Base-by-base conservation (phyloP, 1,139 yeast genomes). In the Geotrichum cucujoidarum region DNA sequence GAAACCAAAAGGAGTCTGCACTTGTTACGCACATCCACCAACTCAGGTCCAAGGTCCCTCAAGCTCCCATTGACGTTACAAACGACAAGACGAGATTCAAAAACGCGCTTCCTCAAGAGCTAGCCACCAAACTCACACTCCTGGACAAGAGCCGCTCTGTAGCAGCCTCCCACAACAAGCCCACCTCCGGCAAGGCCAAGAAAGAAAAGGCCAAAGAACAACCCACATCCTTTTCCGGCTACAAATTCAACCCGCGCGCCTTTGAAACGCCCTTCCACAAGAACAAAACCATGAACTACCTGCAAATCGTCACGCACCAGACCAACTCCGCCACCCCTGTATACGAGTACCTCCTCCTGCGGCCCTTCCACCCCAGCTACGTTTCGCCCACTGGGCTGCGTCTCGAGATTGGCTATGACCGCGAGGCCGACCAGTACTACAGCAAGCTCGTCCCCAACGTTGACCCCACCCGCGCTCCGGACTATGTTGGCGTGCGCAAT, bases 251-350 rank as follows among this genome's bases (percentile, higher is more conserved):
- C 17, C 17, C 45, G 2, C 17, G 22, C 18, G 45, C 45, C 8
- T 42, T 42, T 20, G n/a, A 35, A 16, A 42, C 45, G 1, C 29
- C 45, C 4, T 42, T 42, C 30, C 34, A 35, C 33, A 42, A 34
- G 18, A 17, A 24, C 24, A 35, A 36, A 29, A 3, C 30, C 3
- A 37, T 43, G 36, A 43, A 43, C 27, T 43, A 37, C 25, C 37
- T 43, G 8, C 46, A 43, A 16, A 43, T 43, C 18, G 46, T 43
- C 8, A 43, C 41, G n/a, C 46, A 43, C 22, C 46, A 43, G 30
- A 21, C 16, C 11, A 36, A 30, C 20, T 14, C 24, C 10, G 22
- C 34, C 10, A 13, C 46, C 8, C 41, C 40, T 3, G 30, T 43
- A 2, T 24, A 21, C 11, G 46, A 43, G 31, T 43, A 43, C 25